Percentiles rank a stretch among this genome's conserved stretches.
Conservation (phyloP, 1,284 basidiomycete species). For the Takashimella tepidaria region DNA sequence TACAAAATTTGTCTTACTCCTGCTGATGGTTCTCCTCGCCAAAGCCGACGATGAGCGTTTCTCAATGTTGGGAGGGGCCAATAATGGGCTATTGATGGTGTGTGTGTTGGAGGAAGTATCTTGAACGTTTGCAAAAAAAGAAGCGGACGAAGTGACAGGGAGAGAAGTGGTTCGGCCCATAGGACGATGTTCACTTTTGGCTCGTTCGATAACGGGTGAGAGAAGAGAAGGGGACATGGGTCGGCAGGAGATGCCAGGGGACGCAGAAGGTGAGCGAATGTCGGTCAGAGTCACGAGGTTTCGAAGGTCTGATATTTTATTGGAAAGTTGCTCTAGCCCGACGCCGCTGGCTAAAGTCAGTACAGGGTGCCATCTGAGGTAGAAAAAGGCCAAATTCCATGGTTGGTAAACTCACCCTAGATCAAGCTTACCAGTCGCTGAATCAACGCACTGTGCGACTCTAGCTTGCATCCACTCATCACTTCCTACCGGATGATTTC, state of each 20-base stretch:
- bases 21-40: neutral
- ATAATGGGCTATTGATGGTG: neutral
- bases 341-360: constrained; percentile 11
- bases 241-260: constrained; percentile 7
- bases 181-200: constrained; percentile 11
- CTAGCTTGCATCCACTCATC: constrained; percentile 41
- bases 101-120: neutral
- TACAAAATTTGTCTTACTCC: neutral
- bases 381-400: neutral
- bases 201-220: constrained; percentile 10
- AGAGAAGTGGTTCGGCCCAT: constrained; percentile 3
- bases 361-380: neutral
- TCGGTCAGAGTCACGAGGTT: constrained; percentile 37
- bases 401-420: constrained; percentile 26
- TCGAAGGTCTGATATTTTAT: constrained; percentile 39
- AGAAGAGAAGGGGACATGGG: constrained; percentile 4
- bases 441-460: constrained; percentile 36
- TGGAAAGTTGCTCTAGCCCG: constrained; percentile 30
- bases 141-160: constrained; percentile 16
- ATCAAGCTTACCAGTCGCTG: constrained; percentile 23
- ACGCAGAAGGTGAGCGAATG: constrained; percentile 15
- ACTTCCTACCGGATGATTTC: constrained; percentile 16
- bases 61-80: neutral
- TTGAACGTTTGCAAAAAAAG: neutral
- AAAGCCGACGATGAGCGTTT: neutral